These are phyloP conservation scores for Cyclotella kingstonii DNA, from an alignment of 108 stramenopile genomes.

Conservation along the genomic window DNA sequence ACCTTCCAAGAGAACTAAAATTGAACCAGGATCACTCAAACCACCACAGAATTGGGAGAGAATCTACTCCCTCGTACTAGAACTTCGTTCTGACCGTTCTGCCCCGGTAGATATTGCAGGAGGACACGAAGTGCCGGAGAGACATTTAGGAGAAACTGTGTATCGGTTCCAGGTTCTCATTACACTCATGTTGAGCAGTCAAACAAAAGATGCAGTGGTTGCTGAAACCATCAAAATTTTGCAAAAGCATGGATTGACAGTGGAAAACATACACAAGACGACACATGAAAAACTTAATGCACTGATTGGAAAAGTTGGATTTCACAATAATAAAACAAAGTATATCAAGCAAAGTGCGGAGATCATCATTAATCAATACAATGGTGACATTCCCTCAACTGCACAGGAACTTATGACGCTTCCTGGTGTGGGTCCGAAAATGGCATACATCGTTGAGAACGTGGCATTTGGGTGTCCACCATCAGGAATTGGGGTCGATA, in stretches of 20 bases:
- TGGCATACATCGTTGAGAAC: slow-evolving; percentile 85
- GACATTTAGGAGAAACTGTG: slow-evolving; percentile 34
- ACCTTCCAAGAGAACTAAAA: slow-evolving; percentile 41
- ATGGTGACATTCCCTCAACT: slow-evolving; percentile 77
- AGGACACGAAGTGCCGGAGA: slow-evolving; percentile 66
- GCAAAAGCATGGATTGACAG: slow-evolving; percentile 60
- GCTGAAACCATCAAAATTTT: slow-evolving; percentile 71
- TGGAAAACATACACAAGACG: slow-evolving; percentile 65
- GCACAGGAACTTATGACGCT: slow-evolving; percentile 71
- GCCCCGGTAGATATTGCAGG: slow-evolving; percentile 86
- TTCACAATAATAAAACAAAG: slow-evolving; percentile 94
- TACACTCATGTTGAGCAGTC: slow-evolving; percentile 84
- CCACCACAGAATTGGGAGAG: slow-evolving; percentile 69
- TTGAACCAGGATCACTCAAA: slow-evolving; percentile 39
- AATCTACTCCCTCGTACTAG: slow-evolving; percentile 71
- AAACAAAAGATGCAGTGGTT: slow-evolving; percentile 91
- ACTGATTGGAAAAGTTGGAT: slow-evolving; percentile 77
- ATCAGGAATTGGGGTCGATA: slow-evolving; percentile 91
- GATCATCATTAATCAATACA: slow-evolving; percentile 60
- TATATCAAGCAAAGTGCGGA: slow-evolving; percentile 69
- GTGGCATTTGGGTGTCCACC: slow-evolving; percentile 55
- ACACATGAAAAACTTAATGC: slow-evolving; percentile 52
- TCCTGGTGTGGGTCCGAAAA: slow-evolving; percentile 90
- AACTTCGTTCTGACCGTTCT: slow-evolving; percentile 71
- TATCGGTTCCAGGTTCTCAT: slow-evolving; percentile 78